Conservation (phyloP, 495 filamentous ascomycete genomes). For the Hypoxylon crocopeplum region DNA sequence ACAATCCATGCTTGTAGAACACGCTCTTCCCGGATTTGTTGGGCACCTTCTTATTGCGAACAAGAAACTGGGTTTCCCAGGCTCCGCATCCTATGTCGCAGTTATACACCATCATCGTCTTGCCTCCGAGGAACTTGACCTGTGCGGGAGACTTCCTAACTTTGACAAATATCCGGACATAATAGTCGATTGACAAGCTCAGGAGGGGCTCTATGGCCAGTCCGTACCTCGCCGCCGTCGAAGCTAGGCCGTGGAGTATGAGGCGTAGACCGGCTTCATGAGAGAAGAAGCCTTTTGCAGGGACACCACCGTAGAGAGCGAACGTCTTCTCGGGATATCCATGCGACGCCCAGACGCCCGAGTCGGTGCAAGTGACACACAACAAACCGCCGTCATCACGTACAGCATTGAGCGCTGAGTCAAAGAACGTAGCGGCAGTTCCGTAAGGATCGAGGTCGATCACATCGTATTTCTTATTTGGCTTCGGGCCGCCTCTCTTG, state of each 20-base stretch:
- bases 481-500: conserved; percentile 34
- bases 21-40: conserved; percentile 71
- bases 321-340: conserved; percentile 94
- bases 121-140: conserved; percentile 87
- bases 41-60: conserved; percentile 63
- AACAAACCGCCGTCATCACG: conserved; percentile 85
- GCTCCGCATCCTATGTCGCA: conserved; percentile 90
- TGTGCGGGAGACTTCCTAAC: conserved; percentile 76
- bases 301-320: conserved; percentile 86
- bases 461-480: conserved; percentile 74
- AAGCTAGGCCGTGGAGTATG: conserved; percentile 79
- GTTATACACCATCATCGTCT: conserved; percentile 90
- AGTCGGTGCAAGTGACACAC: conserved; percentile 96
- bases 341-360: conserved; percentile 89
- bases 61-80: conserved; percentile 80
- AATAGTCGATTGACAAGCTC: conserved; percentile 94
- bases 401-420: conserved; percentile 84
- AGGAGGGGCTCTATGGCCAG: conserved; percentile 88
- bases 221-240: conserved; percentile 84
- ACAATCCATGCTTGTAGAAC: conserved; percentile 76
- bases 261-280: conserved; percentile 92
- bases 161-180: conserved; percentile 88
- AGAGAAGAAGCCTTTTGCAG: conserved; percentile 79
- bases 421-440: conserved; percentile 87
- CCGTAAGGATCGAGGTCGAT: conserved; percentile 98